Base-by-base conservation (phyloP, 2,329 filamentous ascomycete species). In the Plectosphaerella plurivora region DNA sequence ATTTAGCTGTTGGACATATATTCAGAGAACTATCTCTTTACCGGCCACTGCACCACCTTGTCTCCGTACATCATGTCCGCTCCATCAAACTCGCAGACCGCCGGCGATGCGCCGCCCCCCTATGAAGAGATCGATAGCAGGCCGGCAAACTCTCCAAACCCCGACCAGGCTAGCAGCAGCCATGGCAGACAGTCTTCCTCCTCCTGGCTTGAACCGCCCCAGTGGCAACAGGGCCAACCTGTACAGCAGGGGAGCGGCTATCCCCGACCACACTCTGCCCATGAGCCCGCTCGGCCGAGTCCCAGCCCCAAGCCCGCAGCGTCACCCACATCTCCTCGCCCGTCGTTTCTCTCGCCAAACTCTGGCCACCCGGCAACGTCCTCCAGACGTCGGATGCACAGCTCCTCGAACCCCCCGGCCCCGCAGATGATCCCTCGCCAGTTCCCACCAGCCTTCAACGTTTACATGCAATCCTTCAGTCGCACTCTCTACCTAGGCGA, bases 401-500 rank as follows among this genome's bases (percentile, higher is more conserved):
- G 14, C 11, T 20, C 9, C 14, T 37, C 35, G 22, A 41, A 16
- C 35, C 47, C 14, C 10, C 20, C 20, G 3, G 47, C 35, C 15
- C 47, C 47, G 7, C 47, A 37, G 8, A 25, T 39, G 20, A 50
- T 50, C 24, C 48, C 48, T 6, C 53, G 57, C 36, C 55, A 54
- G 41, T 59, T 59, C 47, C 57, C 57, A 11, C 49, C 51, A 3
- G 45, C 41, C n/a, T 59, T 59, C 52, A 56, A 52, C 36, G 51
- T 59, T 42, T 59, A 59, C 41, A 25, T 42, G 14, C 55, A 56
- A 37, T 47, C 51, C 50, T 56, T 59, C 39, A 59, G 53, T 41
- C 50, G 51, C 22, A 57, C 53, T 6, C 47, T 57, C 22, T 22
- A 49, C 14, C 53, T 59, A 10, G 57, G 50, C 16, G 55, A 59